These are phyloP conservation scores for Avena sativa DNA, from an alignment of 176 grass and related monocot genomes.

Conservation along the genomic window DNA sequence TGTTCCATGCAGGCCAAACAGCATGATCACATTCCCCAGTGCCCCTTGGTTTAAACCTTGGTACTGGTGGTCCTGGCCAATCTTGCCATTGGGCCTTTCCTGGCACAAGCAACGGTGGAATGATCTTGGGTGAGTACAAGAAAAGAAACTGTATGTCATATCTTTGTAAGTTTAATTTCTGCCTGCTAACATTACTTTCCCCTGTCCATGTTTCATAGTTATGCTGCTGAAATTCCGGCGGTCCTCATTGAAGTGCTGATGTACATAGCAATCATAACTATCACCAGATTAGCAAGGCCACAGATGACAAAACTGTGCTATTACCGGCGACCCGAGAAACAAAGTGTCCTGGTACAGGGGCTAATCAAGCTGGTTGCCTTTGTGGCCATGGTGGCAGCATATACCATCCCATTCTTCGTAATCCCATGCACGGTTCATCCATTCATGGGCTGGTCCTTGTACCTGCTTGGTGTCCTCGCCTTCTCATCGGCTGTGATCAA, in stretches of 20 bases:
- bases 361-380: constrained; percentile 68
- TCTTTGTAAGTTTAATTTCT: constrained; percentile 35
- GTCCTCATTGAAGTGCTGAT: constrained; percentile 70
- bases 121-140: constrained; percentile 77
- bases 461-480: constrained; percentile 69
- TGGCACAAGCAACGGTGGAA: constrained; percentile 93
- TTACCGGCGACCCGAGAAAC: constrained; percentile 74
- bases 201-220: constrained; percentile 55
- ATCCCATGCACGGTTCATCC: constrained; percentile 88
- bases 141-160: neutral
- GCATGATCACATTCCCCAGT: constrained; percentile 94
- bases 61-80: constrained; percentile 99
- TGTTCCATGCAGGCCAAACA: constrained; percentile 96
- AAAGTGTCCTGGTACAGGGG: constrained; percentile 55
- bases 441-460: constrained; percentile 88
- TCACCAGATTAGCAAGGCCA: constrained; percentile 72
- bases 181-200: constrained; percentile 25
- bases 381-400: constrained; percentile 59
- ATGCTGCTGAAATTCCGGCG: constrained; percentile 78
- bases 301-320: constrained; percentile 81
- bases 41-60: constrained; percentile 97
- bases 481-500: constrained; percentile 69
- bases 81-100: constrained; percentile 88
- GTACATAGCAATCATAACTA: constrained; percentile 66
- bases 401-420: constrained; percentile 87